Conservation (phyloP, 371 early-diverging fungal species). For the Zancudomyces culisetae region DNA sequence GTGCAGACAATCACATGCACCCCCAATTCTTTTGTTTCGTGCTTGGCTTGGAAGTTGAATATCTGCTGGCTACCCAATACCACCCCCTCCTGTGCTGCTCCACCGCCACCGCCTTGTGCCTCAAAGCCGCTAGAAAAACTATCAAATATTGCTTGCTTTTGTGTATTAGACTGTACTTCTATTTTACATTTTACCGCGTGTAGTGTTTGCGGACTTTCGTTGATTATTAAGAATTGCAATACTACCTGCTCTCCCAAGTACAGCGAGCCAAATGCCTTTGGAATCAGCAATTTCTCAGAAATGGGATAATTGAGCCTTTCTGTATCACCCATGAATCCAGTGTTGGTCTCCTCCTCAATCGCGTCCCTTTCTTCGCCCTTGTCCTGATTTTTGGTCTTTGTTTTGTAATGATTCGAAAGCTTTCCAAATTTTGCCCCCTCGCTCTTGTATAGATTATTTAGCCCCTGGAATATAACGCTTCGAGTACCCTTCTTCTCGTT, state of each 20-base stretch:
- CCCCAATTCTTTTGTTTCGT: conserved; percentile 90
- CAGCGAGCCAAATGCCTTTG: conserved; percentile 67
- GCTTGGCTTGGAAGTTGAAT: conserved; percentile 27
- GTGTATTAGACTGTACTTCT: conserved; percentile 67
- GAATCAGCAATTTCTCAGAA: conserved; percentile 43
- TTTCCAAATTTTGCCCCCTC: conserved; percentile 2
- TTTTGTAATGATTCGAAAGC: conserved; percentile 11
- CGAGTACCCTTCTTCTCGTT: background rate
- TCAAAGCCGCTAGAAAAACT: background rate
- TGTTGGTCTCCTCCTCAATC: conserved; percentile 10
- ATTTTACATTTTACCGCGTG: conserved; percentile 55
- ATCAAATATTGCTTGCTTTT: conserved; percentile 9
- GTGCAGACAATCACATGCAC: conserved; percentile 78
- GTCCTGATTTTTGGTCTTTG: too few species aligned
- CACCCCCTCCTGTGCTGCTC: conserved; percentile 3
- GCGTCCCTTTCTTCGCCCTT: conserved; percentile 8
- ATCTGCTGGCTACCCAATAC: conserved; percentile 33
- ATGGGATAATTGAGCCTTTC: conserved; percentile 7
- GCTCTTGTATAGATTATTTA: background rate
- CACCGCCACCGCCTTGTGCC: background rate
- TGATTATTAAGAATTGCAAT: conserved; percentile 73
- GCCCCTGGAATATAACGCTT: background rate
- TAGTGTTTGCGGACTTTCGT: conserved; percentile 38
- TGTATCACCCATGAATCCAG: conserved; percentile 7
- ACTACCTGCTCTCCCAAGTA: conserved; percentile 86